Conservation (phyloP, 2,329 filamentous ascomycete species). For the Rutstroemia sp. region DNA sequence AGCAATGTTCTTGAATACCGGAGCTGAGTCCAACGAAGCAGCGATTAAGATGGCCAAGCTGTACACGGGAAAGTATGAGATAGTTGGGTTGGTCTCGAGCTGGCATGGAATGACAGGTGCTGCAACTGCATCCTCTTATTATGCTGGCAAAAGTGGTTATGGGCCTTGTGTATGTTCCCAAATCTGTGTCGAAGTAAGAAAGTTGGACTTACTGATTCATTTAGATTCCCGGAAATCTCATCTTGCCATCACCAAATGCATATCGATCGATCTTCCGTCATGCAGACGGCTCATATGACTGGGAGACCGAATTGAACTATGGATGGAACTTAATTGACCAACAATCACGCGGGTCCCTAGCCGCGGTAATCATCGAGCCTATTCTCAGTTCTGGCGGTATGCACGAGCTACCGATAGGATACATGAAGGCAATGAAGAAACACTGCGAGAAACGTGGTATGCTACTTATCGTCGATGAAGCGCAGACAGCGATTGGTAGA, state of each 20-base stretch:
- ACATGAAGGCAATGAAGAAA: conserved; percentile 46
- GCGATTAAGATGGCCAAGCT: conserved; percentile 58
- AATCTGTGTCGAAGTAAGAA: background rate
- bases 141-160: conserved; percentile 40
- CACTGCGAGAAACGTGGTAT: conserved; percentile 48
- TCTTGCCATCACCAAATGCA: conserved; percentile 51
- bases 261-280: conserved; percentile 56
- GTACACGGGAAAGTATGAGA: conserved; percentile 57
- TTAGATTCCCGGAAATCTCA: conserved; percentile 48
- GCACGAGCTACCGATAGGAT: conserved; percentile 49
- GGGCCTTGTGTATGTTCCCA: conserved; percentile 29
- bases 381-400: conserved; percentile 42
- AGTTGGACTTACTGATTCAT: background rate
- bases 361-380: conserved; percentile 55
- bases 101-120: conserved; percentile 55
- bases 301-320: conserved; percentile 56
- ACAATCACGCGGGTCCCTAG: conserved; percentile 52
- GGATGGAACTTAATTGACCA: conserved; percentile 54
- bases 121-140: conserved; percentile 45
- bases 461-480: conserved; percentile 53
- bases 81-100: conserved; percentile 50
- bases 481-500: conserved; percentile 50
- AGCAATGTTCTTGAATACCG: conserved; percentile 51
- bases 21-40: conserved; percentile 51
- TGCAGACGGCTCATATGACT: conserved; percentile 54